Evolutionary conservation across 129 eudicot species (phyloP), one percentile per base, ranked within the genome.

Genomic region (Centella asiatica): DNA sequence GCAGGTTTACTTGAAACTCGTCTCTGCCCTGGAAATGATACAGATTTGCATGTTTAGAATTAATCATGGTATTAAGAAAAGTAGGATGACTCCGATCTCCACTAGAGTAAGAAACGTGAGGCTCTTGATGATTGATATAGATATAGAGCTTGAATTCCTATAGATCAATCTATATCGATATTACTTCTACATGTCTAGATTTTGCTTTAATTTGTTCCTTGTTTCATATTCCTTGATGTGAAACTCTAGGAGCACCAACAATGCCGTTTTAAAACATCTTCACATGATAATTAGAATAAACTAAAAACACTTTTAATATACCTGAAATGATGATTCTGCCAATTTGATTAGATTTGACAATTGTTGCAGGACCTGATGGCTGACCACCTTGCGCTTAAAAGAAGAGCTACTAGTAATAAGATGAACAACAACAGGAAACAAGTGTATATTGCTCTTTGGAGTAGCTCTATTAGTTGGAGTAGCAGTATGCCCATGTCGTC

Each of bases 321-420:
- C 99, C 99, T 93, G 96, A 58, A 93, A 93, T 26, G 96, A 83
- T 1, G 82, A 74, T 65, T 84, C 96, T 20, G 77, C 82, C 60
- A 80, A 71, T 77, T 93, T 93, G 75, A 87, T 80, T 66, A 93
- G 71, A 73, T 72, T 68, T 64, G 84, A 82, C 56, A 93, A 76
- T 57, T 82, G 95, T 66, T 73, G 96, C 47, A 87, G 71, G 6
- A 93, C 77, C 69, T 85, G 88, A 31, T 73, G 71, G 60, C 74
- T 77, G 13, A 78, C 83, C 52, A 92, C 79, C 65, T 66, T 82
- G 60, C 78, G 75, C 80, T 81, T 93, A 56, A 93, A 84, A 5
- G 78, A 82, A 7, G 82, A 60, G 68, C 95, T 80, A 90, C 97
- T 79, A 44, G 86, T 84, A 56, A 93, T 79, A 72, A 93, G 86